Base-by-base conservation (phyloP, 2,329 filamentous ascomycete species). In the Fusarium sp. region DNA sequence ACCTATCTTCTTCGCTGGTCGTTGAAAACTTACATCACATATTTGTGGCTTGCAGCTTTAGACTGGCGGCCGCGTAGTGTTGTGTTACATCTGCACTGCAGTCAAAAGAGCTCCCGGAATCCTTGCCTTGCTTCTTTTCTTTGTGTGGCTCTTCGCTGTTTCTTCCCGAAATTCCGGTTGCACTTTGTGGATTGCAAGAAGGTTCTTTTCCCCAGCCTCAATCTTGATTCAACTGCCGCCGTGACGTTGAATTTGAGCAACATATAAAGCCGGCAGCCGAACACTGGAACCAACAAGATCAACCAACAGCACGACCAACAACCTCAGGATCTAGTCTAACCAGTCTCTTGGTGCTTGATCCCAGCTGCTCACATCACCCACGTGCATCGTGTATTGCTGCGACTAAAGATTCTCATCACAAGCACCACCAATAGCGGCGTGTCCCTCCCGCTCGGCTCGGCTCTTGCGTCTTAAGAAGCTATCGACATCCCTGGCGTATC, bases 311-410 rank as follows among this genome's bases (percentile, higher is more conserved):
- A 35, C 25, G 19, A 30, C 42, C 46, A 46, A 50, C 63, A 54
- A 23, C 28, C 30, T 60, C 49, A 61, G 37, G 33, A 30, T 38
- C 30, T 60, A 43, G 47, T 52, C 47, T 50, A 58, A 64, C 64
- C 68, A 42, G 58, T 40, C 30, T 69, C 67, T 64, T 54, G 58
- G 70, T 68, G 47, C 65, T 69, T 32, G 46, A 50, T 64, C 33
- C 50, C 49, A 43, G 56, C 50, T 58, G 44, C 50, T 68, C 62
- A 61, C 57, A 50, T 74, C 71, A 61, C 64, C 64, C 76, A 76
- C 76, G 76, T 78, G 76, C 67, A 60, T 59, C n/a, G 59, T 66
- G 62, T 68, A 59, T 59, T 73, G 60, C 76, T 78, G 76, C 75
- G 68, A 67, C 73, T 75, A 62, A 43, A 56, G 46, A 44, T 62